Evolutionary conservation across 2,329 filamentous ascomycete genomes (phyloP), one percentile per base, ranked within the genome.

Genomic region (Fusarium sp.): DNA sequence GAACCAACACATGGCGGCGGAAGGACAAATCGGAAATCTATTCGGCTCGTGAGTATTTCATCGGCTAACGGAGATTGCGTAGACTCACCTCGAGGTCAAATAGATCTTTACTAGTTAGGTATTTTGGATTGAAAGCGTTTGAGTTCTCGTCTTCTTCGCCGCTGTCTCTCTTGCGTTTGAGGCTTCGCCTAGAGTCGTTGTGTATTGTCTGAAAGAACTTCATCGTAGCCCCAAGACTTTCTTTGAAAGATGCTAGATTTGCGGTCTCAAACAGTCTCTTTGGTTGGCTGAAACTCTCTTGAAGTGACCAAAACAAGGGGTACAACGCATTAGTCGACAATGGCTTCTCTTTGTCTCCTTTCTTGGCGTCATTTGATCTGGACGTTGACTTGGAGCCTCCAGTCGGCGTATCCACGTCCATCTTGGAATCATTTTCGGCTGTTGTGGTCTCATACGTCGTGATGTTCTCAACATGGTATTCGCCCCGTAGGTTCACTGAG

Each of bases 401-500:
- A 56, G 81, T 79, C 61, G 88, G 86, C 8, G 83, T 81, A 77
- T 95, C 93, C 16, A 95, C 85, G 23, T 94, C 92, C 91, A 93
- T 95, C 61, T 79, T 79, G 1, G 76, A 71, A 20, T 77, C 78
- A 11, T 80, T 76, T 9, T 82, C 77, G 34, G 82, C 79, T 14
- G 85, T 77, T 2, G 83, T 76, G 8, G 86, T 84, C 37, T 92
- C 88, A 79, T 98, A 99, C 0, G 90, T 91, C 2, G 97, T 99
- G 65, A 95, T 90, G 86, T 99, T 99, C 79, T 98, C 97, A 30
- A 94, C 91, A 80, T 99, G 97, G 77, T 97, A 99, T 84, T 98
- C 96, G 76, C 97, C 97, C 61, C 97, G 91, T 43, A 98, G 88
- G 80, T 99, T 99, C 59, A 99, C 97, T 0, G 97, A 98, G 81